These are phyloP conservation scores for Pseudogymnoascus sp. DNA, from an alignment of 2,329 filamentous ascomycete genomes.

Conservation along the genomic window DNA sequence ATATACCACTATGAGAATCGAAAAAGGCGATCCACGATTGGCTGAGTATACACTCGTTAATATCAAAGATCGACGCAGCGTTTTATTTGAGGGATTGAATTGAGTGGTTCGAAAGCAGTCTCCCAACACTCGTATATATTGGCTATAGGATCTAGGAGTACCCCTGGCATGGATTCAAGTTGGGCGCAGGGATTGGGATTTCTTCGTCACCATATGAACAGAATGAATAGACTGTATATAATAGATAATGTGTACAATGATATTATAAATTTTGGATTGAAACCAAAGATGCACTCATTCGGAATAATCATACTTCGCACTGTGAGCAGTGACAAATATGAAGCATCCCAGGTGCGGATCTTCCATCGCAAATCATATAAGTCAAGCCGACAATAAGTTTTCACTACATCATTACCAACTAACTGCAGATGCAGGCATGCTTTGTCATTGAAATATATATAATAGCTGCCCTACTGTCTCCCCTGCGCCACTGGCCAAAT, in stretches of 20 bases:
- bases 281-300: background rate
- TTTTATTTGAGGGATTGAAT: background rate
- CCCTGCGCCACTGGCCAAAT: background rate
- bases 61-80: slow-evolving; percentile 20
- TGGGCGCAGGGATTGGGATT: background rate
- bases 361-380: background rate
- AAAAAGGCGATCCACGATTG: slow-evolving; percentile 18
- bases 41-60: slow-evolving; percentile 27
- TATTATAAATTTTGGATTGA: background rate
- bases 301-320: background rate
- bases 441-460: background rate
- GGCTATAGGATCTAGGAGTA: background rate
- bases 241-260: background rate
- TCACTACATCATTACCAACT: background rate
- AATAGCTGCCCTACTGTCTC: background rate
- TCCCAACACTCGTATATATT: background rate
- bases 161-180: background rate
- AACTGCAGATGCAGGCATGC: background rate
- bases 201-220: background rate
- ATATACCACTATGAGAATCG: slow-evolving; percentile 18
- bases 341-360: too few relatives aligned
- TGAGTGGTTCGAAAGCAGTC: background rate
- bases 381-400: background rate
- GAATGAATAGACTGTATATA: background rate
- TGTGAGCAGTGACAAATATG: background rate